Evolutionary conservation across 2,329 filamentous ascomycete genomes (phyloP), one percentile per base, ranked within the genome.

Genomic region (Elsinoe perseae): DNA sequence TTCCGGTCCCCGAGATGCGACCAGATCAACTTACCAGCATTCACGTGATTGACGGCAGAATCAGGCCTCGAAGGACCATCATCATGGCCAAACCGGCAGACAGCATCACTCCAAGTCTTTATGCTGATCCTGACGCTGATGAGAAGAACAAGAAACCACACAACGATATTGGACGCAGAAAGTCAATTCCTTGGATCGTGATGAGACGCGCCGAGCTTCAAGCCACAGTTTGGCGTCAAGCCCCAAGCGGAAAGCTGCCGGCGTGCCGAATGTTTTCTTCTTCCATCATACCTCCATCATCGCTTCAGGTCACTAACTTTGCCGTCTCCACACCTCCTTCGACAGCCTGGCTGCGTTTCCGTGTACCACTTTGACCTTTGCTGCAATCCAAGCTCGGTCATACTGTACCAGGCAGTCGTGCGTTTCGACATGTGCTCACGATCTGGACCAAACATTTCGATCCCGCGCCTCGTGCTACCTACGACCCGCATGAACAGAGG

Each of bases 221-320:
- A 34, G 48, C 48, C 48, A 52, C 48, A 52, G n/a, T 25, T 38
- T 28, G 9, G 18, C 10, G 21, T 52, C 48, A 52, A 52, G 48
- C 48, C 48, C 28, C 48, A 52, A 36, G n/a, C 20, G 48, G 28
- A 28, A n/a, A 52, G 48, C 28, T 36, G 48, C 48, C 28, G 28
- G 30, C 16, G 20, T 38, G 48, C 40, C 20, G 9, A 25, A 44
- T 23, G 25, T 12, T 44, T 44, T 44, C 40, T 44, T 34, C 48
- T 52, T 18, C 30, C 48, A 52, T 52, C 48, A 52, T 36, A 52
- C 28, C 30, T 52, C 18, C 48, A 52, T 52, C 48, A 52, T 52
- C 30, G 48, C 48, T 34, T 38, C 30, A 25, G n/a, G n/a, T n/a
- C n/a, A n/a, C n/a, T n/a, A n/a, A n/a, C n/a, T n/a, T n/a, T n/a